phyloP scores from a whole-genome alignment of 2,329 filamentous ascomycete genomes.

The Colletotrichum gigasporum region DNA sequence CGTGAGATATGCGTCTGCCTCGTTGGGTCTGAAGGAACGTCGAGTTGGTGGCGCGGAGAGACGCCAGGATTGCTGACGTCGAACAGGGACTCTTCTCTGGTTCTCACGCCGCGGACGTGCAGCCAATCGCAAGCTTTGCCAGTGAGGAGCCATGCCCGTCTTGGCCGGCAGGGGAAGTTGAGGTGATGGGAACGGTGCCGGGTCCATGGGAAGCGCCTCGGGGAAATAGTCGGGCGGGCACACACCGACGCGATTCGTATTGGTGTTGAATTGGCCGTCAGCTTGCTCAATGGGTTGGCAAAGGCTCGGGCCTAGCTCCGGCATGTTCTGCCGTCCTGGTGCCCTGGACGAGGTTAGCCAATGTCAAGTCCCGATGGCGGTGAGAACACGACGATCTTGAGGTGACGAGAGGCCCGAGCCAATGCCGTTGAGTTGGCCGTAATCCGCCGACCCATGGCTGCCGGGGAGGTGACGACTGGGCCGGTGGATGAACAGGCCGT shows the following conservation, averaged over 20 bases:
- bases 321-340: slow-evolving; percentile 66
- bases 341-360: slow-evolving; percentile 69
- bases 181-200: slow-evolving; percentile 47
- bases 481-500: slow-evolving; percentile 44
- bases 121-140: slow-evolving; percentile 45
- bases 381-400: slow-evolving; percentile 66
- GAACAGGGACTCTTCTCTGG: slow-evolving; percentile 47
- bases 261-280: slow-evolving; percentile 39
- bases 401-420: slow-evolving; percentile 32
- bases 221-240: slow-evolving; percentile 37
- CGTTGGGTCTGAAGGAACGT: slow-evolving; percentile 37
- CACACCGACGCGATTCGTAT: slow-evolving; percentile 46
- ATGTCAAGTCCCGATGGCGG: slow-evolving; percentile 56
- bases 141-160: slow-evolving; percentile 52
- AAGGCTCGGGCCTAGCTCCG: too few species aligned
- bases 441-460: slow-evolving; percentile 41
- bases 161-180: slow-evolving; percentile 51
- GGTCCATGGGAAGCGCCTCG: slow-evolving; percentile 49
- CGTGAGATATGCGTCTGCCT: slow-evolving; percentile 42
- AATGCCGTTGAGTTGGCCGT: slow-evolving; percentile 32
- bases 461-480: slow-evolving; percentile 35
- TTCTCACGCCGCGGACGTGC: slow-evolving; percentile 37
- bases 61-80: slow-evolving; percentile 54
- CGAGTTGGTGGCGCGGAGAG: slow-evolving; percentile 45
- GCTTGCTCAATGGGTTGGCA: slow-evolving; percentile 3